Conservation (phyloP, 2,329 filamentous ascomycete genomes). For the Arthroderma sp. region DNA sequence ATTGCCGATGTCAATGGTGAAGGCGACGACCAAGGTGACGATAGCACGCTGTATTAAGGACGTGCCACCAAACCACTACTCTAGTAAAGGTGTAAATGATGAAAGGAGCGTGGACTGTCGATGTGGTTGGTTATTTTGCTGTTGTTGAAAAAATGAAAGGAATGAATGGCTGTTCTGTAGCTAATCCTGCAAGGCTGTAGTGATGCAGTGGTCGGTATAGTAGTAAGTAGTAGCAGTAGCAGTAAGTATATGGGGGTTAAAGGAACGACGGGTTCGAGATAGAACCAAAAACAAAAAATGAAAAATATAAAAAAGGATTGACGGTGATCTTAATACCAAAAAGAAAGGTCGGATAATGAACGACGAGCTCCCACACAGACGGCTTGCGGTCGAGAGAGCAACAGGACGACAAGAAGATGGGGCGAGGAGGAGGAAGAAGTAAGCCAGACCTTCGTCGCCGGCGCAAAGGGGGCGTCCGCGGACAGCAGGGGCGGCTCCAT, state of each 20-base stretch:
- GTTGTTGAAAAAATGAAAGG: conserved; percentile 2
- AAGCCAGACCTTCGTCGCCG: conserved; percentile 1
- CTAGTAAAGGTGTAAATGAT: background rate
- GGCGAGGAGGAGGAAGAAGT: conserved; percentile 2
- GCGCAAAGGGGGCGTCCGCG: conserved; percentile 2
- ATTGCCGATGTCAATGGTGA: conserved; percentile 8
- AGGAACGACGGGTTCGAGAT: conserved; percentile 11
- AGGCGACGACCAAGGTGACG: background rate
- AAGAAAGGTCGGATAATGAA: conserved; percentile 6
- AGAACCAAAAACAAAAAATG: conserved; percentile 12
- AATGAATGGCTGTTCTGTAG: background rate
- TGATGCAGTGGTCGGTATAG: background rate
- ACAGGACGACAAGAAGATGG: conserved; percentile 2
- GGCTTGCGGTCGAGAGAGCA: background rate
- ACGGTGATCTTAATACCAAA: conserved; percentile 4
- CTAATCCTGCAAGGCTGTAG: background rate
- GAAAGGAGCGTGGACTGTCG: background rate
- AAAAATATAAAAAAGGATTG: conserved; percentile 13
- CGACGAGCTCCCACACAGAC: conserved; percentile 1
- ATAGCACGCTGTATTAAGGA: background rate
- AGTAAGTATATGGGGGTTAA: background rate
- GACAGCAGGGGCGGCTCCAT: conserved; percentile 5
- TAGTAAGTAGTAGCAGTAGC: background rate
- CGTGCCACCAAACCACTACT: background rate
- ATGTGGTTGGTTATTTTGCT: background rate